These are phyloP conservation scores for Nothomitra cinnamomea DNA, from an alignment of 2,329 filamentous ascomycete genomes.

Conservation along the genomic window DNA sequence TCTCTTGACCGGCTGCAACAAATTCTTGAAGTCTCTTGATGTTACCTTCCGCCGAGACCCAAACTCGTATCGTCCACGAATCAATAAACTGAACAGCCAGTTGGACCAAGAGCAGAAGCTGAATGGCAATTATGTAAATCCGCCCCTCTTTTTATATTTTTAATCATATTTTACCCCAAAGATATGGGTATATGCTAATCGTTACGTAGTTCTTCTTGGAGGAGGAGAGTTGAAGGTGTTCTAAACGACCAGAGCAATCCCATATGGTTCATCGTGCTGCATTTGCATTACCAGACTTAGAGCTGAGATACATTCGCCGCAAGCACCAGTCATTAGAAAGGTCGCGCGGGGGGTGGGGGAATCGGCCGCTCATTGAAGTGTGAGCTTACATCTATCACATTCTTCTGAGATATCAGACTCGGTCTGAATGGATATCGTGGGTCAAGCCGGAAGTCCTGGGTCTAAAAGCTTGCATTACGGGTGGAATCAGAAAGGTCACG, in stretches of 20 bases:
- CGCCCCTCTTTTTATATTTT: neutral
- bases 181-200: neutral
- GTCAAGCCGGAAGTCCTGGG: too few species aligned
- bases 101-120: constrained; percentile 96
- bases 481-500: too few species aligned
- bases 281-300: constrained; percentile 16
- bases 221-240: constrained; percentile 57
- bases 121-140: constrained; percentile 71
- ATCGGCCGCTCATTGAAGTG: too few species aligned
- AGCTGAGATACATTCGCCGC: neutral
- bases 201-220: constrained; percentile 74
- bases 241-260: constrained; percentile 15
- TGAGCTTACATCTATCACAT: too few species aligned
- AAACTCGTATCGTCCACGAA: constrained; percentile 87
- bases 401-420: too few species aligned
- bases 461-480: too few species aligned
- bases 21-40: constrained; percentile 88
- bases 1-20: constrained; percentile 88
- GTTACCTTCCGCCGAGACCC: constrained; percentile 98
- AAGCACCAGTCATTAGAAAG: too few species aligned
- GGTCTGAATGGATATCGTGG: too few species aligned
- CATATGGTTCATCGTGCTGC: neutral
- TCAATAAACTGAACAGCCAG: constrained; percentile 94
- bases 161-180: neutral
- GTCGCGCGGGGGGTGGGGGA: too few species aligned